Evolutionary conservation across 257 asterid species (phyloP), one percentile per base, ranked within the genome.

Genomic region (Solanum paucissectum): DNA sequence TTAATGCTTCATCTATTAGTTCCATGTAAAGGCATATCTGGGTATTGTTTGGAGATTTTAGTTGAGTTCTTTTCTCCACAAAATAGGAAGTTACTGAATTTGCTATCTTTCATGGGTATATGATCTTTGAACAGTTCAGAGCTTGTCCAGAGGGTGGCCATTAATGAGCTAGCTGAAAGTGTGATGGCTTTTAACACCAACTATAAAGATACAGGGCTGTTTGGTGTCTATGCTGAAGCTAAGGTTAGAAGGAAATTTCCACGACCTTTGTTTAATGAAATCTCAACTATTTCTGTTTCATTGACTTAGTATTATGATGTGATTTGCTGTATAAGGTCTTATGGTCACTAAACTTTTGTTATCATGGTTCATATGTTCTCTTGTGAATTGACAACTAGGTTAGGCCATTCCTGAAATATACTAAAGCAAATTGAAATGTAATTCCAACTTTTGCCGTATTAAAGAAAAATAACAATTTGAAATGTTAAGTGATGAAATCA

Each of bases 151-250:
- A 92, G 90, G 88, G 91, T 93, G 91, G 95, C 93, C 89, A 95
- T 95, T 88, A 93, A 94, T 86, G 98, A 93, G 88, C 88, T 95
- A 88, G 98, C 97, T 10, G 98, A 96, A 88, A 95, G 95, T 92
- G 90, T 95, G 94, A 96, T 94, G 99, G 97, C 98, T 84, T 96
- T 96, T 89, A 96, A 93, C 90, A 94, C 94, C 89, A 96, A 93
- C 92, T 96, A 96, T 90, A 96, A 94, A 87, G 99, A 96, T 92
- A 95, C 99, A 20, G 99, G 99, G 77, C 89, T 96, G 46, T 96
- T 96, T 88, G 99, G 99, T 88, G 96, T 96, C 73, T 93, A 96
- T 87, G 99, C 98, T 86, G 91, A 94, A 88, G 98, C 99, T 34
- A 93, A 94, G 98, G 99, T 49, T 49, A 76, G 36, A 40, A 25